phyloP scores from a whole-genome alignment of 139 green algal species.

The Tetradesmus lagerheimii region DNA sequence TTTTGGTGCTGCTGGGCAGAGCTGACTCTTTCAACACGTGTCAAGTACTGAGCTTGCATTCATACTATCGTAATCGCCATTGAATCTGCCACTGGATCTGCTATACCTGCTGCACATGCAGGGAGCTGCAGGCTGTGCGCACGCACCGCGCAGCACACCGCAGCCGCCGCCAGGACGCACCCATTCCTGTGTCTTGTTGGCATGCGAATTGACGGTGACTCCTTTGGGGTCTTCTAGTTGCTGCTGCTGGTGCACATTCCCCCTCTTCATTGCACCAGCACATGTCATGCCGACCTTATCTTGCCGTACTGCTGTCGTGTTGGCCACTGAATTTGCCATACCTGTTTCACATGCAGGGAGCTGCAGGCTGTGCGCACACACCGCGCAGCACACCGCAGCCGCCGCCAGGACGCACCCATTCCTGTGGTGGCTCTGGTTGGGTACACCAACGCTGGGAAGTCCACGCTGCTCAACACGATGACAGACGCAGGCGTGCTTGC shows the following conservation, averaged over 20 bases:
- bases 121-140: constrained; percentile 81
- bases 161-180: constrained; percentile 65
- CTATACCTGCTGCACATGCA: not conserved
- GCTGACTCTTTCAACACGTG: no score
- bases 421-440: constrained; percentile 93
- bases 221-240: no score
- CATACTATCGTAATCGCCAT: no score
- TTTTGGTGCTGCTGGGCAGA: no score
- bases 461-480: constrained; percentile 83
- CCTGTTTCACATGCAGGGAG: constrained; percentile 50
- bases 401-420: constrained; percentile 74
- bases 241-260: no score
- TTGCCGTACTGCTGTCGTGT: no score
- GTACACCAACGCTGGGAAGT: constrained; percentile 97
- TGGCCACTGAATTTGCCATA: no score
- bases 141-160: constrained; percentile 78
- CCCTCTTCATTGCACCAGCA: no score
- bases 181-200: constrained; percentile 93
- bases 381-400: constrained; percentile 73
- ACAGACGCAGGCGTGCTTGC: constrained; percentile 82
- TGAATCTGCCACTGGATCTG: no score
- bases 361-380: constrained; percentile 84
- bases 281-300: no score
- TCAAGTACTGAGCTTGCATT: no score
- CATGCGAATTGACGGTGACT: no score